Evolutionary conservation across 345 rosid species (phyloP).

Genomic region (Rhodomyrtus tomentosa): DNA sequence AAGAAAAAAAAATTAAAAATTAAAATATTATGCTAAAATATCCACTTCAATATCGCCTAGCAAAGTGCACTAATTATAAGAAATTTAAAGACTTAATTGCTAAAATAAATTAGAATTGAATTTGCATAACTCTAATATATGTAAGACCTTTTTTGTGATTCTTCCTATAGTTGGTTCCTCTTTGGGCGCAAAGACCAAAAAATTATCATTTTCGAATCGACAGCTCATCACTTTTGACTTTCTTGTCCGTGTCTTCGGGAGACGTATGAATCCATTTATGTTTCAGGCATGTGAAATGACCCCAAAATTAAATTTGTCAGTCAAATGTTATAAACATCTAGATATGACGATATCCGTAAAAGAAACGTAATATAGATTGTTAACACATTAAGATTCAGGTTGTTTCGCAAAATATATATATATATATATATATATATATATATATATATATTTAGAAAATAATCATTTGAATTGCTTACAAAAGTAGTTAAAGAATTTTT

Average conservation of each 20-base stretch:
- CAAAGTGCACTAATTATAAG: no score
- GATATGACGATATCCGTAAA: neutral
- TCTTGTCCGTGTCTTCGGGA: neutral
- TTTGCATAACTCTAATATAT: no score
- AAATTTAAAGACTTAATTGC: no score
- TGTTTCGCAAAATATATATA: no score
- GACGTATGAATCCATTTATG: neutral
- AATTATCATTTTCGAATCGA: neutral
- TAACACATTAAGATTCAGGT: neutral
- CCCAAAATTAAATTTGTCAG: neutral
- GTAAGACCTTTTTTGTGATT: no score
- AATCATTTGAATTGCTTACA: no score
- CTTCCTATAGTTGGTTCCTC: neutral
- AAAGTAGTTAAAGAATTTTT: no score
- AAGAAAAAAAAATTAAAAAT: no score
- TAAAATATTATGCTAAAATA: no score
- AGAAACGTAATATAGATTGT: neutral
- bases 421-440: no score
- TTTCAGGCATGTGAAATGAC: neutral
- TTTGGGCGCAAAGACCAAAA: neutral
- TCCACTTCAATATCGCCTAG: fast-evolving
- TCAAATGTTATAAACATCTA: neutral
- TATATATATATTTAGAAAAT: no score
- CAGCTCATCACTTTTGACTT: neutral
- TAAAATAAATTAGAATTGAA: no score